Evolutionary conservation across 495 filamentous ascomycete genomes (phyloP).

Genomic region (Podospora appendiculata): DNA sequence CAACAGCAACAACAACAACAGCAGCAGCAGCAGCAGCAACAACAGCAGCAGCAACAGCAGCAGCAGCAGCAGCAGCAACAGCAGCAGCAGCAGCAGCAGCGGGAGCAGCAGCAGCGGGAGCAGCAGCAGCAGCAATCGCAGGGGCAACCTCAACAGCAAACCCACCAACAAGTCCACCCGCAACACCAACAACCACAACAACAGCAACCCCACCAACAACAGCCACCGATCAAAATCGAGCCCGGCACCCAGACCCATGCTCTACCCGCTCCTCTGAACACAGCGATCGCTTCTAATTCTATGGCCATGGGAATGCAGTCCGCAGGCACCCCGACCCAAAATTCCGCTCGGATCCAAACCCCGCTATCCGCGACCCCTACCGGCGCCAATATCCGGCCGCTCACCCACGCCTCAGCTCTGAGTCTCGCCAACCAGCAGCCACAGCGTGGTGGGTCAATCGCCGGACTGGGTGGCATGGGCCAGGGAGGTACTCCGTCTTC

Average conservation of each 20-base stretch:
- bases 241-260: conserved; percentile 23
- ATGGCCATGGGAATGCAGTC: conserved; percentile 27
- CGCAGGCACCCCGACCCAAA: conserved; percentile 36
- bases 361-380: conserved; percentile 39
- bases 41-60: conserved; percentile 4
- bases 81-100: conserved; percentile 12
- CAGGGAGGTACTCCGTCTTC: conserved; percentile 13
- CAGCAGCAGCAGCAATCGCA: conserved; percentile 19
- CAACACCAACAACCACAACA: conserved; percentile 6
- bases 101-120: conserved; percentile 8
- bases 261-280: conserved; percentile 35
- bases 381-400: conserved; percentile 31
- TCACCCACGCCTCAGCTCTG: conserved; percentile 39
- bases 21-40: conserved; percentile 13
- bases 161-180: conserved; percentile 9
- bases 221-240: conserved; percentile 30
- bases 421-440: conserved; percentile 36
- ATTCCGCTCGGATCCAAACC: conserved; percentile 36
- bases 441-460: conserved; percentile 19
- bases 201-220: conserved; percentile 17
- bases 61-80: conserved; percentile 12
- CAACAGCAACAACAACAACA: background rate
- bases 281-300: conserved; percentile 35
- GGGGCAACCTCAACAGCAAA: conserved; percentile 1
- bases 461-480: background rate